These are phyloP conservation scores for Psilocybe cubensis DNA, from an alignment of 768 basidiomycete species.

Conservation along the genomic window DNA sequence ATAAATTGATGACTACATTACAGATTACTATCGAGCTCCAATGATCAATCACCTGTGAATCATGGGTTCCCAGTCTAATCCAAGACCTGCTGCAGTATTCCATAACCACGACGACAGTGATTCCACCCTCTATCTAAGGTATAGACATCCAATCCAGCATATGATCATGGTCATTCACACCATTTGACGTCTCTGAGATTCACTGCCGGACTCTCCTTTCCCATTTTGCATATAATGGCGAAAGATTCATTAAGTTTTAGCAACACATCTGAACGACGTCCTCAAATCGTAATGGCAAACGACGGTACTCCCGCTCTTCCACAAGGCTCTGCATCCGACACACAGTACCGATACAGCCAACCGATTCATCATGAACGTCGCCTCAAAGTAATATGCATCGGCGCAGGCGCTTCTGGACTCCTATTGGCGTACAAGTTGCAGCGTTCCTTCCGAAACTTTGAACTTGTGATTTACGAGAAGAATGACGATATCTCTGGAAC, in stretches of 20 bases:
- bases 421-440: slow-evolving; percentile 36
- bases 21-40: too few species aligned
- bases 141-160: too few species aligned
- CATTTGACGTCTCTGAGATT: background rate
- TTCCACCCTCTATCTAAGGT: too few species aligned
- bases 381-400: slow-evolving; percentile 34
- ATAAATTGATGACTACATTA: too few species aligned
- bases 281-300: slow-evolving; percentile 9
- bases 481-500: slow-evolving; percentile 34
- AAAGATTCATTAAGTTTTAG: background rate
- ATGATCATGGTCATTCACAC: background rate
- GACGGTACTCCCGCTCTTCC: background rate
- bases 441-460: slow-evolving; percentile 36
- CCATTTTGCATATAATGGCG: background rate
- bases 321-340: background rate
- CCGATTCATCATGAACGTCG: slow-evolving; percentile 32
- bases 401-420: slow-evolving; percentile 39
- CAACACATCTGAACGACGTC: too few species aligned
- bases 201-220: too few species aligned
- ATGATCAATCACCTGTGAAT: too few species aligned
- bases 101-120: too few species aligned
- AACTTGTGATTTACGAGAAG: slow-evolving; percentile 36
- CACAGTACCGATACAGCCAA: slow-evolving; percentile 6
- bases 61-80: too few species aligned
- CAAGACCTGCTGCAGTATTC: too few species aligned